phyloP scores from a whole-genome alignment of 176 grass and related monocot species.

The Musa troglodytarum region DNA sequence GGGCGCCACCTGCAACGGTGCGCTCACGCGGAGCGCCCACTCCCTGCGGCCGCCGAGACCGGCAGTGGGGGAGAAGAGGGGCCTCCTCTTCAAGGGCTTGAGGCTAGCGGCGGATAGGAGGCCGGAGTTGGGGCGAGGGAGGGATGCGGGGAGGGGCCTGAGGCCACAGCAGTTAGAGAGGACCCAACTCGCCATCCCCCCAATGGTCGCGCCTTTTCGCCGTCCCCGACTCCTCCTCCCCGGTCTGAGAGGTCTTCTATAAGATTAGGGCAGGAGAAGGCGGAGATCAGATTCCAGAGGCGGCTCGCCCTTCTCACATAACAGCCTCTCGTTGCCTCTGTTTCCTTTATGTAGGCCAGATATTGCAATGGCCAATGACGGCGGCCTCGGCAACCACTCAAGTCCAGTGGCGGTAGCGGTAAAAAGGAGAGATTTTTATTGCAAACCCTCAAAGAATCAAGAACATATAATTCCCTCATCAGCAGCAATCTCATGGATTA shows the following conservation, averaged over 20 bases:
- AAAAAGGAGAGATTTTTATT: too few relatives aligned
- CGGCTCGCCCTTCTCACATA: too few relatives aligned
- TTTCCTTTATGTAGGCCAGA: too few relatives aligned
- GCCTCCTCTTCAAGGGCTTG: constrained; percentile 25
- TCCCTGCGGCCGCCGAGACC: constrained; percentile 34
- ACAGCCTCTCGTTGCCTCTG: too few relatives aligned
- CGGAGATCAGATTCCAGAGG: too few relatives aligned
- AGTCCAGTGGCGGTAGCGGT: too few relatives aligned
- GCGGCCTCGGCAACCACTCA: too few relatives aligned
- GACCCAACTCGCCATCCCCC: constrained; percentile 51
- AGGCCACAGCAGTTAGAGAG: constrained; percentile 63
- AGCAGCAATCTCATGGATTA: too few relatives aligned
- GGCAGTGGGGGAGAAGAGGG: constrained; percentile 12
- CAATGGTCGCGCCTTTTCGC: constrained; percentile 5
- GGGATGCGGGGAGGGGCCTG: constrained; percentile 41
- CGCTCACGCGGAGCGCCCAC: constrained; percentile 71
- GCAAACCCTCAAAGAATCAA: too few relatives aligned
- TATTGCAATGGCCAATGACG: too few relatives aligned
- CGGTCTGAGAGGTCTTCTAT: background rate
- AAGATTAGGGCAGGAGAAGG: background rate
- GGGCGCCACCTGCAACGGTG: constrained; percentile 25
- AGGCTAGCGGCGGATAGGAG: constrained; percentile 19
- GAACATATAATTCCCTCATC: too few relatives aligned
- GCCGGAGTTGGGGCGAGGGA: constrained; percentile 38
- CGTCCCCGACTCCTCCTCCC: background rate